Percentiles rank a stretch among this genome's conserved stretches.
These are phyloP conservation scores for Yamadazyma trypodendri DNA, from an alignment of 1,139 yeast genomes.

Conservation along the genomic window DNA sequence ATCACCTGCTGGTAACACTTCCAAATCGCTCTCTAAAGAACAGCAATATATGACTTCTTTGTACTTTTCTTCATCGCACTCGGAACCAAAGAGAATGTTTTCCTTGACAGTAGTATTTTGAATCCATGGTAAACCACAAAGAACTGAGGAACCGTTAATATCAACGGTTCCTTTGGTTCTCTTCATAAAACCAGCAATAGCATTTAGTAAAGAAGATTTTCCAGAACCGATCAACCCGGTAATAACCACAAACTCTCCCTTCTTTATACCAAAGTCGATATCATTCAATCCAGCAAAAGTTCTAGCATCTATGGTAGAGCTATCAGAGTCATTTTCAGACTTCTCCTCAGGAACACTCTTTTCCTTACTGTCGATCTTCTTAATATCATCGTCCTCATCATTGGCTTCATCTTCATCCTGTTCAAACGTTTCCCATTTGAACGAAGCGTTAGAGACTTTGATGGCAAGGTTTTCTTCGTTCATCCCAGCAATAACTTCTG, in stretches of 20 bases:
- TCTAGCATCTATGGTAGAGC: slow-evolving; percentile 7
- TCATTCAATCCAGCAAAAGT: slow-evolving; percentile 34
- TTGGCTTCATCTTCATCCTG: slow-evolving; percentile 18
- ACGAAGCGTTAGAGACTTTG: slow-evolving; percentile 25
- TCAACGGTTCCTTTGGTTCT: slow-evolving; percentile 37
- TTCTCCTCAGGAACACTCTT: neutral
- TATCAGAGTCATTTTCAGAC: slow-evolving; percentile 3
- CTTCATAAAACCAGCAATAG: slow-evolving; percentile 60
- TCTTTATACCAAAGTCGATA: slow-evolving; percentile 41
- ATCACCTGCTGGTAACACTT: slow-evolving; percentile 44
- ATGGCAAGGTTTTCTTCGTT: slow-evolving; percentile 26
- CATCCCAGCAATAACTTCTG: slow-evolving; percentile 14
- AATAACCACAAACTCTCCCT: slow-evolving; percentile 64
- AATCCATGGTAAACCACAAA: slow-evolving; percentile 55
- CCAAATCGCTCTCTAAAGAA: slow-evolving; percentile 37
- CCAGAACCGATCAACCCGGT: slow-evolving; percentile 77
- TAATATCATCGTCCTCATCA: slow-evolving; percentile 7
- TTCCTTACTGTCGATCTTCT: neutral
- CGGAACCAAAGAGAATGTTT: slow-evolving; percentile 36
- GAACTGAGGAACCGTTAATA: slow-evolving; percentile 38
- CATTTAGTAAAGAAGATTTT: slow-evolving; percentile 56
- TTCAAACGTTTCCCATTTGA: slow-evolving; percentile 44
- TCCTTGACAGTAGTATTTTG: slow-evolving; percentile 43
- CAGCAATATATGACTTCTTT: slow-evolving; percentile 33
- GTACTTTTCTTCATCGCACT: slow-evolving; percentile 27